Conservation (phyloP, 306 rosid genomes). For the Quercus berberidifolia region DNA sequence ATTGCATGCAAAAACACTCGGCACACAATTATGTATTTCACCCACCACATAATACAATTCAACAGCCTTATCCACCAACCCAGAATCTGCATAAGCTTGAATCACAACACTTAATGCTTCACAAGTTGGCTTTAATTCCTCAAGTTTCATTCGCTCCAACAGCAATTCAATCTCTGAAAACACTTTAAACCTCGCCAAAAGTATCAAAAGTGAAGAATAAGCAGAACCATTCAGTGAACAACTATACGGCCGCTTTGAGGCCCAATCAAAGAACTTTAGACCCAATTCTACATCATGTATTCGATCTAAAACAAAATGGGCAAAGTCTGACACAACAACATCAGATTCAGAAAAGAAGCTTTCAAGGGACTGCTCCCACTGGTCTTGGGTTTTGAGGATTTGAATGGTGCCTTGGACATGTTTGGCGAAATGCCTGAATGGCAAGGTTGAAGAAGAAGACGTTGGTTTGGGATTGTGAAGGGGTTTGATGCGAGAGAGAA, state of each 20-base stretch:
- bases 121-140: conserved; percentile 39
- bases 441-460: conserved; percentile 13
- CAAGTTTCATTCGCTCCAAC: conserved; percentile 39
- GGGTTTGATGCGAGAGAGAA: conserved; percentile 71
- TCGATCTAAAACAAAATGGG: conserved; percentile 75
- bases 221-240: conserved; percentile 44
- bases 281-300: conserved; percentile 49
- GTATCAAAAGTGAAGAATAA: conserved; percentile 61
- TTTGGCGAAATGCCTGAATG: conserved; percentile 25
- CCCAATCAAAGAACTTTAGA: conserved; percentile 74
- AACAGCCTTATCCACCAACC: conserved; percentile 55
- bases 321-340: conserved; percentile 51
- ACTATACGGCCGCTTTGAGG: conserved; percentile 41
- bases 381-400: conserved; percentile 50
- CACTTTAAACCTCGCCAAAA: conserved; percentile 50
- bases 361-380: conserved; percentile 55
- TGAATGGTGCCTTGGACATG: conserved; percentile 43
- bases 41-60: conserved; percentile 30
- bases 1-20: conserved; percentile 49
- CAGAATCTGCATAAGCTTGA: conserved; percentile 49
- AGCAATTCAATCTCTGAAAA: conserved; percentile 52
- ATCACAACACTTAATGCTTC: conserved; percentile 53
- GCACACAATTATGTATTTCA: conserved; percentile 41
- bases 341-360: conserved; percentile 49
- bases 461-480: conserved; percentile 26